Evolutionary conservation across 306 rosid genomes (phyloP).

Genomic region (Carpinus viminea): DNA sequence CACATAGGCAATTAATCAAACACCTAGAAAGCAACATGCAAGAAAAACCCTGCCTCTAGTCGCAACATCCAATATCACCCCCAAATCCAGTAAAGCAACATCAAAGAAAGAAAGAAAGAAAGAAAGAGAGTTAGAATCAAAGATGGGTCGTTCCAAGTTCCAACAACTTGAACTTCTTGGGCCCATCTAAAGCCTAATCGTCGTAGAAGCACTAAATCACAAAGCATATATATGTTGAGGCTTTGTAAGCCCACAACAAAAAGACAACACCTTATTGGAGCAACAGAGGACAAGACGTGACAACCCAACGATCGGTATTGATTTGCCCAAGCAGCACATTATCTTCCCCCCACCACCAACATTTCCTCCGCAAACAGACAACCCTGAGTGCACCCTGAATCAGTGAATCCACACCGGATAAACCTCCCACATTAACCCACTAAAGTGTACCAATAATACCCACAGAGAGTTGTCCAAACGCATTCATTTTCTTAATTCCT

Average conservation of each 20-base stretch:
- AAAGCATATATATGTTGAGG: background rate
- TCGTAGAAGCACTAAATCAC: background rate
- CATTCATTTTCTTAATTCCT: no score
- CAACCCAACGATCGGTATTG: background rate
- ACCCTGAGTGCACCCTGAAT: background rate
- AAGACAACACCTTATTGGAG: background rate
- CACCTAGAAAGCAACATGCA: no score
- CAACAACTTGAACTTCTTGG: background rate
- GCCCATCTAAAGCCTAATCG: background rate
- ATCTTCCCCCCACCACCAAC: background rate
- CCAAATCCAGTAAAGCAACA: no score
- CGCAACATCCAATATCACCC: no score
- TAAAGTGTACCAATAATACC: no score
- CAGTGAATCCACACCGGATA: background rate
- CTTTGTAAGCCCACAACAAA: background rate
- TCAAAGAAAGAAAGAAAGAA: no score
- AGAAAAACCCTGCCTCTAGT: no score
- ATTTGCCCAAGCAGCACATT: background rate
- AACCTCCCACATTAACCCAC: background rate
- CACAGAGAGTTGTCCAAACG: no score
- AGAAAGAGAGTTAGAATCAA: background rate
- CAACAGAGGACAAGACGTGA: background rate
- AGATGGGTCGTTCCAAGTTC: background rate
- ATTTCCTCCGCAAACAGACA: background rate
- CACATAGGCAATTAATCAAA: no score